Evolutionary conservation across 2,329 filamentous ascomycete species (phyloP).

Genomic region (Phaeosphaeria sp.): DNA sequence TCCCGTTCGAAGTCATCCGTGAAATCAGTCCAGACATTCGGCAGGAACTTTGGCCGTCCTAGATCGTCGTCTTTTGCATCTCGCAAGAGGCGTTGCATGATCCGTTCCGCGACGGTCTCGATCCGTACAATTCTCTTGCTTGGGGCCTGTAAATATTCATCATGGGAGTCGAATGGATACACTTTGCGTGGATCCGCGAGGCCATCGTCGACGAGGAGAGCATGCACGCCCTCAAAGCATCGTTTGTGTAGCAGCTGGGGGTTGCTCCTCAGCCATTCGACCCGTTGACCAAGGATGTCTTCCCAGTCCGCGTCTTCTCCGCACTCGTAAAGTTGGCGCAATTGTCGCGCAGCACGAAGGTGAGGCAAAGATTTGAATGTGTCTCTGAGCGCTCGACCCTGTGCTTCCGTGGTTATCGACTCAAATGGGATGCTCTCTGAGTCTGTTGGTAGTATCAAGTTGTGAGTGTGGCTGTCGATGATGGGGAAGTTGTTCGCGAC

Average conservation of each 20-base stretch:
- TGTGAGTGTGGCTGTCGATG: conserved; percentile 77
- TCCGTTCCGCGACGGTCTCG: conserved; percentile 71
- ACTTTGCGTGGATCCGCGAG: conserved; percentile 63
- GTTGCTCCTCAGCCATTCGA: conserved; percentile 54
- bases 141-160: conserved; percentile 67
- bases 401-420: conserved; percentile 75
- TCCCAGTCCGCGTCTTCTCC: conserved; percentile 64
- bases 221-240: conserved; percentile 76
- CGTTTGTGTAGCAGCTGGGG: conserved; percentile 64
- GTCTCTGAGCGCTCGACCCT: conserved; percentile 70
- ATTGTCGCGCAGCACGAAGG: conserved; percentile 72
- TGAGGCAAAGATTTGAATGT: conserved; percentile 70
- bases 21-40: conserved; percentile 53
- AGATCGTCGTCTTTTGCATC: conserved; percentile 46
- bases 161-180: conserved; percentile 64
- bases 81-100: conserved; percentile 62
- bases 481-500: conserved; percentile 59
- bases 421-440: conserved; percentile 62
- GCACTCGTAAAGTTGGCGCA: conserved; percentile 70
- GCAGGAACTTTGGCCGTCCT: conserved; percentile 40
- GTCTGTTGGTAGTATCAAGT: conserved; percentile 64
- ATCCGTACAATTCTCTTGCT: conserved; percentile 80
- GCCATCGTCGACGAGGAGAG: conserved; percentile 80
- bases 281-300: conserved; percentile 59
- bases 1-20: conserved; percentile 58